A percentile compares a stretch with the other conserved stretches of the same genome.
phyloP scores from a whole-genome alignment of 768 basidiomycete genomes.

The Termitomyces sp. region DNA sequence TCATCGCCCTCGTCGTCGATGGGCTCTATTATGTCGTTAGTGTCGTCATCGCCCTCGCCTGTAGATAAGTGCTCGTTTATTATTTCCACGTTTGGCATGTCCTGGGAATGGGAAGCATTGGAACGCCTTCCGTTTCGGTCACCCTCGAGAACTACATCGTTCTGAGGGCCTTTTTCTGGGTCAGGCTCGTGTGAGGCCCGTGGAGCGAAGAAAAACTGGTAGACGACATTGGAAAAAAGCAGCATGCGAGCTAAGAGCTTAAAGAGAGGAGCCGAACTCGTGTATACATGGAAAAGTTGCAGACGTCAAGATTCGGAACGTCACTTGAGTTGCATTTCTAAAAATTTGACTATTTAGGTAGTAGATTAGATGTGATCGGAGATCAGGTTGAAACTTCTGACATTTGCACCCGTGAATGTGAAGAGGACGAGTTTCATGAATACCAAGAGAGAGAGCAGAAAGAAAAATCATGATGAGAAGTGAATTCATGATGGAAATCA shows the following conservation, averaged over 20 bases:
- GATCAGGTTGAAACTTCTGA: neutral
- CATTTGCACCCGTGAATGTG: too few relatives aligned
- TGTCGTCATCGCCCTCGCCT: neutral
- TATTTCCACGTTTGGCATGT: neutral
- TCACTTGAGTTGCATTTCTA: too few relatives aligned
- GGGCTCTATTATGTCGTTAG: constrained; percentile 1
- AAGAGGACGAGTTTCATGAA: neutral
- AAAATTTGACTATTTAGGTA: neutral
- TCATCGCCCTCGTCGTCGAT: constrained; percentile 3
- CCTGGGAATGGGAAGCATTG: neutral
- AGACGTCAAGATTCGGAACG: neutral
- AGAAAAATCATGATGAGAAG: too few relatives aligned
- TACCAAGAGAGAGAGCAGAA: too few relatives aligned
- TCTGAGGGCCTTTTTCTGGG: constrained; percentile 14
- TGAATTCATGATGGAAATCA: too few relatives aligned
- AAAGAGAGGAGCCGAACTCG: neutral
- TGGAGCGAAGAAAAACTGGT: constrained; percentile 14
- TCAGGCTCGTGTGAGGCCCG: constrained; percentile 7
- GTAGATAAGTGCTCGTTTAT: neutral
- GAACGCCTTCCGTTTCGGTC: neutral
- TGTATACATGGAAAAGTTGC: neutral
- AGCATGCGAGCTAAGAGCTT: constrained; percentile 2
- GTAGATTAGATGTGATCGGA: neutral
- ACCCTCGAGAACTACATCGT: neutral
- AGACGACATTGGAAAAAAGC: constrained; percentile 11